Conservation (phyloP, 371 early-diverging fungal species). For the Polyrhizophydium stewartii region DNA sequence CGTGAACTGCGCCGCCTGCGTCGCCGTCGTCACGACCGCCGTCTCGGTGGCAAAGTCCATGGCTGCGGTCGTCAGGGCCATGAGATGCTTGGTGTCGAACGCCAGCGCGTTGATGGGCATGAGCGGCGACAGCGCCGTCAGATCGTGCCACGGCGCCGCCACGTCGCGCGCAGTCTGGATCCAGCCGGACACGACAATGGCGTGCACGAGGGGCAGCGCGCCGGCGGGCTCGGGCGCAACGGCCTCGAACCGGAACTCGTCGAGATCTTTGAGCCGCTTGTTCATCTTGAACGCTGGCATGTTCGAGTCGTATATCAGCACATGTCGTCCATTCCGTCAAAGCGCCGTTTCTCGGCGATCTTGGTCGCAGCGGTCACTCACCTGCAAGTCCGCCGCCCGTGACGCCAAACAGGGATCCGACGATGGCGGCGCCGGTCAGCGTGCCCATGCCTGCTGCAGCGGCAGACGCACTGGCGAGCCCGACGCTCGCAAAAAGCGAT, state of each 20-base stretch:
- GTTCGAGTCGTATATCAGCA: too few relatives aligned
- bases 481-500: conserved; percentile 47
- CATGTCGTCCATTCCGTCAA: background rate
- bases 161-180: conserved; percentile 47
- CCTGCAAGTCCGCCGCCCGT: conserved; percentile 15
- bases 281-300: conserved; percentile 64
- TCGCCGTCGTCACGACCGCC: conserved; percentile 36
- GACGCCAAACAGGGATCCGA: conserved; percentile 45
- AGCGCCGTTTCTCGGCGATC: background rate
- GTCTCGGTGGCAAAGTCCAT: background rate
- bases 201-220: conserved; percentile 40
- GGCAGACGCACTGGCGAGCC: conserved; percentile 10
- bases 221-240: conserved; percentile 35
- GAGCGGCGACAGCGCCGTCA: conserved; percentile 65
- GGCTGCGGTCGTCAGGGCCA: conserved; percentile 70
- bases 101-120: conserved; percentile 73
- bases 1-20: conserved; percentile 75
- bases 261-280: conserved; percentile 66
- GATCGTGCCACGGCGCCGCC: conserved; percentile 62
- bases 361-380: conserved; percentile 24
- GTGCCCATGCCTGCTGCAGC: conserved; percentile 12
- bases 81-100: conserved; percentile 24
- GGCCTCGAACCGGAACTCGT: conserved; percentile 66
- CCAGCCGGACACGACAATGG: conserved; percentile 79
- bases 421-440: conserved; percentile 19